These are phyloP conservation scores for Dichotomocladium elegans DNA, from an alignment of 371 early-diverging fungal genomes.

Conservation along the genomic window DNA sequence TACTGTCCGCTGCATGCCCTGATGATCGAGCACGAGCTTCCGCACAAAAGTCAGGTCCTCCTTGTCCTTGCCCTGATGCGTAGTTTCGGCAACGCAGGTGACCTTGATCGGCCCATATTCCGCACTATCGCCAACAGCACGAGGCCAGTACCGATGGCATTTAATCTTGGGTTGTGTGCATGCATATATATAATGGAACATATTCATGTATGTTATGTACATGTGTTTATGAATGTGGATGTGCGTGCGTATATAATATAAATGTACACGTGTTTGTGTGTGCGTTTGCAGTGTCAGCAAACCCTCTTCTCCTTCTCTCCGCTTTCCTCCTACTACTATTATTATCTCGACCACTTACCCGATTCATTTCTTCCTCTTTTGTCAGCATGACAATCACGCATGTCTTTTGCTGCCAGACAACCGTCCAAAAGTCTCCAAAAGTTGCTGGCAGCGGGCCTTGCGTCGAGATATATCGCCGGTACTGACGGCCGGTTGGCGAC, in stretches of 20 bases:
- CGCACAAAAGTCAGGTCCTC: conserved; percentile 35
- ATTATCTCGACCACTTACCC: conserved; percentile 52
- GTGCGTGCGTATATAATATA: too few species aligned
- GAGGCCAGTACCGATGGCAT: conserved; percentile 80
- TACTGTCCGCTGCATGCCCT: conserved; percentile 36
- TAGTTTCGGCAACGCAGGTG: conserved; percentile 19
- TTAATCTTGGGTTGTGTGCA: too few species aligned
- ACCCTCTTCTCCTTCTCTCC: too few species aligned
- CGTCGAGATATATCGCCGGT: conserved; percentile 72
- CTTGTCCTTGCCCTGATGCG: conserved; percentile 10
- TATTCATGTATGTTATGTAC: background rate
- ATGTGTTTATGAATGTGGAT: too few species aligned
- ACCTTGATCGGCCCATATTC: conserved; percentile 38
- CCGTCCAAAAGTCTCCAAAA: conserved; percentile 85
- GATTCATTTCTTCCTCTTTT: conserved; percentile 74
- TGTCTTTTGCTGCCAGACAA: conserved; percentile 81
- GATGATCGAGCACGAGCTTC: conserved; percentile 7
- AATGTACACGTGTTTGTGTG: too few species aligned
- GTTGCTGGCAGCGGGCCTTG: conserved; percentile 88
- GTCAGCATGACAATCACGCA: conserved; percentile 88
- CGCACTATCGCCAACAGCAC: conserved; percentile 20
- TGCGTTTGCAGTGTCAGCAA: too few species aligned
- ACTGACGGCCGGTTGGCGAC: conserved; percentile 6
- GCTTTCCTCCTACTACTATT: background rate
- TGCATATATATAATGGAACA: too few species aligned